phyloP scores from a whole-genome alignment of 306 rosid species.

The Sesbania bispinosa region DNA sequence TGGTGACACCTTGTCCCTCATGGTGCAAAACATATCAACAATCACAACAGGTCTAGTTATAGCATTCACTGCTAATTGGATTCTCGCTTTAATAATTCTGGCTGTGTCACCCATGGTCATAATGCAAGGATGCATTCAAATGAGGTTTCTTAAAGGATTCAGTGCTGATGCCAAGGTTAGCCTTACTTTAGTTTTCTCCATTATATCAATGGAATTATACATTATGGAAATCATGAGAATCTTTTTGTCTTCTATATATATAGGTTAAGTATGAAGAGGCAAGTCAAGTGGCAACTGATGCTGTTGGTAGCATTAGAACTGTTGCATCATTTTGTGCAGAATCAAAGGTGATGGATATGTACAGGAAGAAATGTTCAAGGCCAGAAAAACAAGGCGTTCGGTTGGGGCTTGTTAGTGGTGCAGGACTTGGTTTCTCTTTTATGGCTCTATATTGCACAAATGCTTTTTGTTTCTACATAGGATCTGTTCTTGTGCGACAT shows the following conservation, averaged over 20 bases:
- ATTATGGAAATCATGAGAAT: not conserved
- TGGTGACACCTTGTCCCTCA: constrained; percentile 71
- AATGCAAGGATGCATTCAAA: constrained; percentile 53
- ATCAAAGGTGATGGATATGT: constrained; percentile 72
- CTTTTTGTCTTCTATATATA: constrained; percentile 8
- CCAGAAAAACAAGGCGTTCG: constrained; percentile 65
- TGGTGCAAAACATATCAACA: constrained; percentile 66
- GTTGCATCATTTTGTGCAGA: constrained; percentile 94
- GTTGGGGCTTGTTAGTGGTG: constrained; percentile 70
- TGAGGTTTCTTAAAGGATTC: constrained; percentile 62
- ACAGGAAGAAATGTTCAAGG: constrained; percentile 50
- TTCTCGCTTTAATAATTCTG: constrained; percentile 49
- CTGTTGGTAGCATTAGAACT: constrained; percentile 85
- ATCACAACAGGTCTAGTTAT: constrained; percentile 55
- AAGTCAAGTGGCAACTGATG: constrained; percentile 91
- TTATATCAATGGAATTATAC: not conserved
- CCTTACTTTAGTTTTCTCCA: not conserved
- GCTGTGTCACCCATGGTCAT: constrained; percentile 59
- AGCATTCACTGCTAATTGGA: constrained; percentile 87
- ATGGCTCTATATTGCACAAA: constrained; percentile 59
- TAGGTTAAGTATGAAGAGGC: constrained; percentile 92
- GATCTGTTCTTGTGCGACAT: constrained; percentile 55
- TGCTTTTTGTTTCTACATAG: constrained; percentile 72
- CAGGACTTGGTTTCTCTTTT: constrained; percentile 68
- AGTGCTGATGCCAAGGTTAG: constrained; percentile 88